These are phyloP conservation scores for Xylogone sp. DNA, from an alignment of 2,329 filamentous ascomycete genomes.

Conservation along the genomic window DNA sequence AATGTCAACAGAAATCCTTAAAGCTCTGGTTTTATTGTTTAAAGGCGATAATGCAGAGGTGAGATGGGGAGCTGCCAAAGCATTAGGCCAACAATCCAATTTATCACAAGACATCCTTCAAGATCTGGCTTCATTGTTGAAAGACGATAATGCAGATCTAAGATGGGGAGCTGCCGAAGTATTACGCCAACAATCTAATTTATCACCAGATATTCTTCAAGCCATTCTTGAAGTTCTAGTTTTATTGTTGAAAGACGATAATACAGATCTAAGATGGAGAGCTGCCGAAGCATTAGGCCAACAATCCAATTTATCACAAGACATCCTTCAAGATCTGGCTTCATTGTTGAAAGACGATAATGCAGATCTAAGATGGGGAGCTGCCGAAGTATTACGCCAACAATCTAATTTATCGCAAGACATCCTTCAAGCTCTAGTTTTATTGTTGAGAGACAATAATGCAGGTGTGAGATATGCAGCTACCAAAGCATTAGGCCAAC, in stretches of 20 bases:
- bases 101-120: neutral
- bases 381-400: neutral
- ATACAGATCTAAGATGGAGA: neutral
- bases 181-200: neutral
- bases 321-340: neutral
- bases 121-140: neutral
- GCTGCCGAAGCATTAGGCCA: neutral
- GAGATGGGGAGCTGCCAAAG: neutral
- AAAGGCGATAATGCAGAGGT: neutral
- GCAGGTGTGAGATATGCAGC: neutral
- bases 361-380: neutral
- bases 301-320: neutral
- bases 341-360: neutral
- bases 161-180: neutral
- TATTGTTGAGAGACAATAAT: neutral
- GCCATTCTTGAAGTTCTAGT: too few species aligned
- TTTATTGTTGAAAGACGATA: neutral
- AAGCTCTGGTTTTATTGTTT: neutral
- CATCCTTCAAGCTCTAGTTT: neutral
- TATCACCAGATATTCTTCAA: neutral
- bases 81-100: neutral
- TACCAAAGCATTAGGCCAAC: neutral
- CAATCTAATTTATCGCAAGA: neutral
- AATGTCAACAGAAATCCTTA: neutral
- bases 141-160: neutral